Base-by-base conservation (phyloP, 495 filamentous ascomycete species). In the Astrocystis sublimbata region DNA sequence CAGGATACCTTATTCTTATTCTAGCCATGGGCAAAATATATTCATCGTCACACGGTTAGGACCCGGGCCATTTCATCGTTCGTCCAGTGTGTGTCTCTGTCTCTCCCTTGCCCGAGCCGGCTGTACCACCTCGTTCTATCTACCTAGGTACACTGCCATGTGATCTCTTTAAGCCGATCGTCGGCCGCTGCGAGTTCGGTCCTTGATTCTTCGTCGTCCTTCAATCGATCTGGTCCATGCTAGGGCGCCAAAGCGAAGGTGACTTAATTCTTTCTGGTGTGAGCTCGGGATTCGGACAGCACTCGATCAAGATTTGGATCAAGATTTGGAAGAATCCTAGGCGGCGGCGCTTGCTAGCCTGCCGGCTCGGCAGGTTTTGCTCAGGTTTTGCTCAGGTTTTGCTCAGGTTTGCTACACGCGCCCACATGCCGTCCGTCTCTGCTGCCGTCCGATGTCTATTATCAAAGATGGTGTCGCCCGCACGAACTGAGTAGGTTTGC, bases 151-250 rank as follows among this genome's bases (percentile, higher is more conserved):
- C n/a, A n/a, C n/a, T n/a, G n/a, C n/a, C n/a, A n/a, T n/a, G n/a
- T 21, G 28, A 30, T n/a, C 33, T 15, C 24, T 15, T 30, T n/a
- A 24, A 17, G 21, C 40, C 13, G 19, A n/a, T n/a, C 19, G 19
- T 45, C 19, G 19, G 13, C 19, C 41, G 12, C 19, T 45, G 41
- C 8, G 45, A 51, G 8, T 33, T 17, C 15, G 21, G 35, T 4
- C 35, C 51, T 33, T n/a, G 33, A 23, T n/a, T 35, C 51, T n/a
- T 36, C 33, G 43, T 43, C 53, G 43, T 43, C 53, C 53, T 57
- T 33, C 54, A 23, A 26, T 33, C 17, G 17, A 28, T 13, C 4
- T 52, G 26, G 31, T 54, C 30, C 8, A 54, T 54, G 31, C 36
- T 15, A 21, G 21, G 33, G 26, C 8, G 5, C 30, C 2, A 21